Evolutionary conservation across 495 filamentous ascomycete genomes (phyloP), one percentile per base, ranked within the genome.

Genomic region (Penicillium atrosanguineum): DNA sequence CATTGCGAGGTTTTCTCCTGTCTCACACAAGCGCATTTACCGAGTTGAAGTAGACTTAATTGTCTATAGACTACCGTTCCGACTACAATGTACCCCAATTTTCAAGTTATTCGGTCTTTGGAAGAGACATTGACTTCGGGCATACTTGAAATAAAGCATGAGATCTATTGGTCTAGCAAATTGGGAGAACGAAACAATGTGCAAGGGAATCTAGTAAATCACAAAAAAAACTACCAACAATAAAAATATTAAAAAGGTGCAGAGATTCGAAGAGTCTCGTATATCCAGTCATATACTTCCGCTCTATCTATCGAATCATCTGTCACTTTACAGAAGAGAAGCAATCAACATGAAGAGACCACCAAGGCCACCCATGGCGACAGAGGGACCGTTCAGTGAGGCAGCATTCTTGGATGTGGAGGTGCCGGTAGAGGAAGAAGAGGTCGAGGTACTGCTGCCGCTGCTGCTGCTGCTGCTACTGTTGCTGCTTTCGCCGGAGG

Each of bases 401-500:
- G 61, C 61, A n/a, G 52, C 57, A 25, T 66, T 66, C 25, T 41
- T 44, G 28, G 21, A 18, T 26, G 77, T 72, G 9, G 56, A 44
- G 48, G 69, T 63, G 28, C 54, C 70, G 9, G 47, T 50, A 60
- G 79, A 72, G 19, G 60, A 63, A 53, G 64, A 79, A 57, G 75
- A 47, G 44, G 47, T 23, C 45, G 53, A 44, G 42, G 68, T n/a
- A n/a, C n/a, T n/a, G n/a, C n/a, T n/a, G n/a, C n/a, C n/a, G n/a
- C n/a, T n/a, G n/a, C n/a, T 62, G 29, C 53, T 69, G 18, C 43
- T 46, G 60, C 78, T 71, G 42, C 34, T 29, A 15, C 39, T 37
- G 50, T 76, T 63, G 50, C 77, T 63, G 46, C 74, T 53, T 57
- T 72, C 69, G 61, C 71, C 74, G 31, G 46, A 55, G 3, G 87